Conservation (phyloP, 202 grass and related monocot species). For the Dendrocalamus latiflorus region DNA sequence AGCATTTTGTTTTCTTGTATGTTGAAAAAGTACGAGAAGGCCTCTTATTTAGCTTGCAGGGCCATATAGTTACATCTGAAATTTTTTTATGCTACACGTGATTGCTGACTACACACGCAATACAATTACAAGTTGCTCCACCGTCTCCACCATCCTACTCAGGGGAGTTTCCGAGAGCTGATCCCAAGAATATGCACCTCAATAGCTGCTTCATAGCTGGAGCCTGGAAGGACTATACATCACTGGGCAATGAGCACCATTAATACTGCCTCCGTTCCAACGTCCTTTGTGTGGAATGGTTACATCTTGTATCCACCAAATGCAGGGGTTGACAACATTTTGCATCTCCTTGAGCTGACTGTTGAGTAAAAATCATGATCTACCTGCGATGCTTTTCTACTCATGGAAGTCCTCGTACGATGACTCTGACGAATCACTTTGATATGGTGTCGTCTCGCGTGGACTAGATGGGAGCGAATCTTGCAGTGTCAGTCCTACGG, state of each 20-base stretch:
- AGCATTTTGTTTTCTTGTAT: not conserved
- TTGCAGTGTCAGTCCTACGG: slow-evolving; percentile 59
- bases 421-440: slow-evolving; percentile 86
- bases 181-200: slow-evolving; percentile 1
- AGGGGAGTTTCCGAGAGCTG: not conserved
- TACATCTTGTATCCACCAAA: slow-evolving; percentile 3
- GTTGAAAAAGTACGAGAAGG: not conserved
- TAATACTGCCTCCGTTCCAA: not conserved
- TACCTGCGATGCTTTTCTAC: slow-evolving; percentile 26
- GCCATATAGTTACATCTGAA: slow-evolving; percentile 1
- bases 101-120: slow-evolving; percentile 11
- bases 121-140: slow-evolving; percentile 6
- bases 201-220: not conserved
- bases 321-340: slow-evolving; percentile 3
- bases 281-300: not conserved
- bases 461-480: slow-evolving; percentile 92
- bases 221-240: not conserved
- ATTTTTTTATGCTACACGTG: not conserved
- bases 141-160: slow-evolving; percentile 7
- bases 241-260: not conserved
- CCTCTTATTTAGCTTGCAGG: slow-evolving; percentile 39
- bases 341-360: not conserved
- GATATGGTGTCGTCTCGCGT: slow-evolving; percentile 82
- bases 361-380: not conserved
- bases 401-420: slow-evolving; percentile 92